A percentile compares a stretch with the other conserved stretches of the same genome.
Conservation (phyloP, 2,329 filamentous ascomycete species). For the Aspergillus sp. region DNA sequence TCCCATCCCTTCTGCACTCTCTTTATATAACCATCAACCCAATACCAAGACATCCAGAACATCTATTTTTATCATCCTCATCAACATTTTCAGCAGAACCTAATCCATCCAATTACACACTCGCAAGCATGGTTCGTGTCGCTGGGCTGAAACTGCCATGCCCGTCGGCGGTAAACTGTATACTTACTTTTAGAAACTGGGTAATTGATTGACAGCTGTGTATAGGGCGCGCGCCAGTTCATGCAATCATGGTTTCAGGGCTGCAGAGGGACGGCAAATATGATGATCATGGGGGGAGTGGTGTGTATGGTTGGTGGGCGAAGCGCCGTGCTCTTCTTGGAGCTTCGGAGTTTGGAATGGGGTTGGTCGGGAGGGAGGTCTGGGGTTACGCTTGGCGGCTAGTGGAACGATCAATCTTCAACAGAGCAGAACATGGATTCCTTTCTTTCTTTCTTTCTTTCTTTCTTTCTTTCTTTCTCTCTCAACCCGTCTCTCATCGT, state of each 20-base stretch:
- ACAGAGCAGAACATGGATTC: not conserved
- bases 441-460: not conserved
- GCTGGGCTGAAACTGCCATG: not conserved
- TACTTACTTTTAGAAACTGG: too few species aligned
- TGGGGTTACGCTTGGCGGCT: not conserved
- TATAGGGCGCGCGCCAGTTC: not conserved
- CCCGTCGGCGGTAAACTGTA: too few species aligned
- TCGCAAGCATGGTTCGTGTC: not conserved
- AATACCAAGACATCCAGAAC: not conserved
- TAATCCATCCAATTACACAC: too few species aligned
- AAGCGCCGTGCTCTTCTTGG: not conserved
- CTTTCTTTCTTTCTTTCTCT: too few species aligned
- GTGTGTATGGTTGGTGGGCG: not conserved
- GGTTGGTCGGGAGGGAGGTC: not conserved
- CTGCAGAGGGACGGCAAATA: not conserved
- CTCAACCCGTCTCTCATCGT: too few species aligned
- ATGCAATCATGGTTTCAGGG: not conserved
- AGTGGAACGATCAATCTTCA: not conserved
- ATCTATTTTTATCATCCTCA: conserved; percentile 6
- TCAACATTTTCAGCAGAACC: not conserved
- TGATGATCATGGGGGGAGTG: not conserved
- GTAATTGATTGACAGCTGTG: too few species aligned
- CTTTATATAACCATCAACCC: not conserved
- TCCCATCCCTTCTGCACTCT: not conserved
- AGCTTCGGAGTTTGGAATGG: not conserved